phyloP scores from a whole-genome alignment of 2,329 filamentous ascomycete species.

The Cryphonectria naterciae region DNA sequence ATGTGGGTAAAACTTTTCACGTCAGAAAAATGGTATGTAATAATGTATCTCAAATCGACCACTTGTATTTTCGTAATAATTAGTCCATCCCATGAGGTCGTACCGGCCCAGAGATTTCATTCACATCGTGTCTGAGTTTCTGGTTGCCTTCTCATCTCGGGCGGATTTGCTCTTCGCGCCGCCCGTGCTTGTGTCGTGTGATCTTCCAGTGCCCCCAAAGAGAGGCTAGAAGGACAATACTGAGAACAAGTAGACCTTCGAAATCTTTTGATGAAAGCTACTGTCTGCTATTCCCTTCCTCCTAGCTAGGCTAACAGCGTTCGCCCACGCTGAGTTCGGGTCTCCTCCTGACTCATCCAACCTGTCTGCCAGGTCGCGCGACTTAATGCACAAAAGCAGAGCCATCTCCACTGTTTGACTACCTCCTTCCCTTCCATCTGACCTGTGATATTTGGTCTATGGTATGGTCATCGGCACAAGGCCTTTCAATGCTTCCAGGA shows the following conservation, averaged over 20 bases:
- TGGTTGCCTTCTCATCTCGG: background rate
- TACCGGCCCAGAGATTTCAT: background rate
- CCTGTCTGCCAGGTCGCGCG: background rate
- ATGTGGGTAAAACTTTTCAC: background rate
- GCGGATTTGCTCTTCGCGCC: background rate
- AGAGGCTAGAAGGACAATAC: background rate
- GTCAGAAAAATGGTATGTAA: background rate
- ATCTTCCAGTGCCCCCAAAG: background rate
- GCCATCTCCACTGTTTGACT: background rate
- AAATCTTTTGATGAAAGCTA: background rate
- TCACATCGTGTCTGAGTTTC: background rate
- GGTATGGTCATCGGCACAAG: background rate
- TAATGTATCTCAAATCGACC: background rate
- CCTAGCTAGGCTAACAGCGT: background rate
- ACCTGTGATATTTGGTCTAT: background rate
- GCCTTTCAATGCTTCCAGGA: background rate
- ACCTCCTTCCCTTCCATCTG: background rate
- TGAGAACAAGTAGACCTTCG: background rate
- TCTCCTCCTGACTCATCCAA: background rate
- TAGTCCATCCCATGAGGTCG: background rate
- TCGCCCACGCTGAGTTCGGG: background rate
- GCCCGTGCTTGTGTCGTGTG: background rate
- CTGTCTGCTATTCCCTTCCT: background rate
- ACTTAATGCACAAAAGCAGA: background rate
- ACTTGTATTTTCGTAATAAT: background rate